Base-by-base conservation (phyloP, 2,329 filamentous ascomycete species). In the Thielaviopsis punctulata region DNA sequence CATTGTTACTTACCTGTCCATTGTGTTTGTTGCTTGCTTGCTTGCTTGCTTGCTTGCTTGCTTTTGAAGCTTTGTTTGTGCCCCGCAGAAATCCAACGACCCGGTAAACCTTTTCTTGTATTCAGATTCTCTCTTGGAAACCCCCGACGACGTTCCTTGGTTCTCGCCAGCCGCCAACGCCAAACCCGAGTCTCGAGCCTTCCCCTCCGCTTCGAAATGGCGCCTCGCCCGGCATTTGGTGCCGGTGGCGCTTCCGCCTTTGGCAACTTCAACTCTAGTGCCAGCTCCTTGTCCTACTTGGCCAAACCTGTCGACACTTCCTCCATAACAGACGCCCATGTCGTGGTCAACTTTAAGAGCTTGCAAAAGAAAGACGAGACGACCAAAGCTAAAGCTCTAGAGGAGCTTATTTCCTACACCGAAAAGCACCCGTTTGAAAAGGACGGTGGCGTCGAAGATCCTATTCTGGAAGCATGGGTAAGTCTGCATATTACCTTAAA, bases 261-360 rank as follows among this genome's bases (percentile, higher is more conserved):
- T 41, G 66, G 65, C 27, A 63, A 64, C 55, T 69, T 73, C 44
- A 57, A 66, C 3, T 62, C 67, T 18, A 61, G 64, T 47, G 65
- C 65, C 53, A 74, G 68, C 58, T 71, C 71, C 6, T 73, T 98
- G 39, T 95, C 89, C 45, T 95, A 95, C 68, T 77, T 96, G 50
- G 74, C 84, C 51, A 88, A 94, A 61, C 86, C 87, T 9, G 85
- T 86, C 47, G 84, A 95, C 61, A 78, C 95, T 58, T 79, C 80
- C 30, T 70, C 69, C 44, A 79, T 98, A 55, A 83, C 80, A 45
- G 82, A 95, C 59, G 76, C 88, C 7, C 84, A 92, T 61, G 73
- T 90, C 36, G 79, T 90, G 36, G 88, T 96, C 13, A 79, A 82
- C n/a, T 86, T 95, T 69, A 94, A 95, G 66, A 95, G 93, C 59